Percentiles rank a stretch among this genome's conserved stretches.
Conservation (phyloP, 1,139 yeast genomes). For the Kodamaea sp. region DNA sequence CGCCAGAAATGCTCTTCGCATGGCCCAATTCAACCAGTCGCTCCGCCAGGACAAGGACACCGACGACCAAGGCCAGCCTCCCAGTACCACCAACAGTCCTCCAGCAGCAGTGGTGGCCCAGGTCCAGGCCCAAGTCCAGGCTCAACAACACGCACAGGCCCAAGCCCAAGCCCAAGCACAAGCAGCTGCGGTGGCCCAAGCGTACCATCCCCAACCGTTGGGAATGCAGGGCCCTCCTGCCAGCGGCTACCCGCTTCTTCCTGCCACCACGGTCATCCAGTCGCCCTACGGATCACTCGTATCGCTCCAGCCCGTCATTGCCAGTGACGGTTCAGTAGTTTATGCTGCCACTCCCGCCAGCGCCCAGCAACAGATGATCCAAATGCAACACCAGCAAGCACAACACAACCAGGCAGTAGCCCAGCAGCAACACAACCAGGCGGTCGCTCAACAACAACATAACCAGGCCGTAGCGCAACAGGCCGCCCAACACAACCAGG, state of each 20-base stretch:
- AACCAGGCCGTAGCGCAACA: slow-evolving; percentile 8
- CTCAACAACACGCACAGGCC: no score
- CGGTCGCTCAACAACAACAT: slow-evolving; percentile 1
- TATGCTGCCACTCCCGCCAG: slow-evolving; percentile 17
- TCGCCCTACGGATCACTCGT: slow-evolving; percentile 41
- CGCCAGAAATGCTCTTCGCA: slow-evolving; percentile 51
- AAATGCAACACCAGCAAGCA: slow-evolving; percentile 2
- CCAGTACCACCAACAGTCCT: slow-evolving; percentile 6
- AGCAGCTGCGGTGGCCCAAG: slow-evolving; percentile 3
- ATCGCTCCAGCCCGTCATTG: slow-evolving; percentile 32
- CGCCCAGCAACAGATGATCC: not conserved
- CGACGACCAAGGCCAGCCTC: slow-evolving; percentile 4
- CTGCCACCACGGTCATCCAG: slow-evolving; percentile 24
- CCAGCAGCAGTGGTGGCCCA: slow-evolving; percentile 7
- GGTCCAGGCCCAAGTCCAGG: no score
- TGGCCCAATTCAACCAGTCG: slow-evolving; percentile 53
- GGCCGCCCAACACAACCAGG: slow-evolving; percentile 14
- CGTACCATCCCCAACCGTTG: slow-evolving; percentile 7
- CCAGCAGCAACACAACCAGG: slow-evolving; percentile 4
- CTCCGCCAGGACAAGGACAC: slow-evolving; percentile 34
- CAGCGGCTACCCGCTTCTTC: slow-evolving; percentile 13
- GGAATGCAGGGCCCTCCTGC: slow-evolving; percentile 9
- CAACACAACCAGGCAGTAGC: slow-evolving; percentile 5
- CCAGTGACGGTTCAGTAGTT: slow-evolving; percentile 20
- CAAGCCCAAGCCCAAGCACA: slow-evolving; percentile 8